Evolutionary conservation across 768 basidiomycete genomes (phyloP), one percentile per base, ranked within the genome.

Genomic region (Collybiopsis confluens): DNA sequence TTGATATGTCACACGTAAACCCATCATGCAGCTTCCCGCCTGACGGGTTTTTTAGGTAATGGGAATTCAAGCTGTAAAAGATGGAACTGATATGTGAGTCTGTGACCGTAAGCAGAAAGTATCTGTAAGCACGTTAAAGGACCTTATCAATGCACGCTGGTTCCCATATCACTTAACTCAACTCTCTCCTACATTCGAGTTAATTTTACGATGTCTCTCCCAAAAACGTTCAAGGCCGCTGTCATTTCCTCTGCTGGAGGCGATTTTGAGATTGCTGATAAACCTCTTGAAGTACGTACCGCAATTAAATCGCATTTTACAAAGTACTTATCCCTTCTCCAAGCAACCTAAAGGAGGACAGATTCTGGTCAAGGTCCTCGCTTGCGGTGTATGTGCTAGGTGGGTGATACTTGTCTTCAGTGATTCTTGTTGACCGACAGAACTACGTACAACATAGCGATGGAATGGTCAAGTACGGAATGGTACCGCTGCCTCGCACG

Each of bases 161-260:
- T n/a, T n/a, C n/a, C n/a, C n/a, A n/a, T n/a, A n/a, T n/a, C n/a
- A n/a, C n/a, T n/a, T n/a, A n/a, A n/a, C n/a, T n/a, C n/a, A n/a
- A n/a, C n/a, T n/a, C n/a, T n/a, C n/a, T n/a, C n/a, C n/a, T n/a
- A n/a, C n/a, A n/a, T n/a, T n/a, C n/a, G n/a, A n/a, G n/a, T n/a
- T n/a, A n/a, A 15, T 27, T 27, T 23, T 18, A 47, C 30, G 30
- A 30, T 47, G 45, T 47, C 45, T 35, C 45, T 35, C 45, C 45
- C 45, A 18, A 47, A 47, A 47, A 47, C 45, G 11, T 47, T n/a
- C 45, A 47, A 47, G 15, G 45, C 45, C 45, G 45, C 45, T 18
- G 28, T 35, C 21, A 33, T 47, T 33, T 20, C n/a, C 45, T 33
- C 26, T 35, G 45, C 45, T 13, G 45, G 45, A 21, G 45, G 30